These are phyloP conservation scores for Hanseniaspora lindneri DNA, from an alignment of 805 yeast species.

Conservation along the genomic window DNA sequence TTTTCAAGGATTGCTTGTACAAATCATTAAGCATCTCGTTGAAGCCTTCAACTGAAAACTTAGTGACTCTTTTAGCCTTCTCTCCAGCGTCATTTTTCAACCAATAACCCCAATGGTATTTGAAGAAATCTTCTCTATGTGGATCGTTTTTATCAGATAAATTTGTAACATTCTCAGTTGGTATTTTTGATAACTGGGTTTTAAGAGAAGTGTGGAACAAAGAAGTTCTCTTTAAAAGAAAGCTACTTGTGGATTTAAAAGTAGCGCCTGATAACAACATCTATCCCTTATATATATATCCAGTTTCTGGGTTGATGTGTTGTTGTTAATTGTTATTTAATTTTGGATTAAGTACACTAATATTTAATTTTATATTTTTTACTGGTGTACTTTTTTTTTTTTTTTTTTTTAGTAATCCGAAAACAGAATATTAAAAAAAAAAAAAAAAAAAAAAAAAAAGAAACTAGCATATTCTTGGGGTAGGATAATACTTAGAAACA, in stretches of 20 bases:
- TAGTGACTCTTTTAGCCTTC: constrained; percentile 64
- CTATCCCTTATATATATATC: background rate
- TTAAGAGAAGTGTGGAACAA: constrained; percentile 10
- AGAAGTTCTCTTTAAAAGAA: background rate
- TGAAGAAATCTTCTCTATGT: constrained; percentile 58
- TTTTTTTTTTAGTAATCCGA: too few species aligned
- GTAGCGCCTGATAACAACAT: background rate
- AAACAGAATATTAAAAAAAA: too few species aligned
- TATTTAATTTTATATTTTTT: too few species aligned
- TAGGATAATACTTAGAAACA: too few species aligned
- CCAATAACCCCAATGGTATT: constrained; percentile 95
- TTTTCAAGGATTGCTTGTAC: constrained; percentile 27
- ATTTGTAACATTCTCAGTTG: constrained; percentile 37
- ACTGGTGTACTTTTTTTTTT: too few species aligned
- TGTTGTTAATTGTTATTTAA: too few species aligned
- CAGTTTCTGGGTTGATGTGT: background rate
- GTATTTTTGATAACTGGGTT: constrained; percentile 17
- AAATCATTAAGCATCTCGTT: constrained; percentile 41
- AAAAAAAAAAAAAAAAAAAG: too few species aligned
- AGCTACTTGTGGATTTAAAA: background rate
- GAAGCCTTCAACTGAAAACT: constrained; percentile 70
- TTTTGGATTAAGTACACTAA: too few species aligned
- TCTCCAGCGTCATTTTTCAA: constrained; percentile 63
- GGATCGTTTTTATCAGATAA: constrained; percentile 54
- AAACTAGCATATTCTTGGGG: too few species aligned